These are phyloP conservation scores for Leishmania aethiopica DNA, from an alignment of 208 protist genomes.

Conservation along the genomic window DNA sequence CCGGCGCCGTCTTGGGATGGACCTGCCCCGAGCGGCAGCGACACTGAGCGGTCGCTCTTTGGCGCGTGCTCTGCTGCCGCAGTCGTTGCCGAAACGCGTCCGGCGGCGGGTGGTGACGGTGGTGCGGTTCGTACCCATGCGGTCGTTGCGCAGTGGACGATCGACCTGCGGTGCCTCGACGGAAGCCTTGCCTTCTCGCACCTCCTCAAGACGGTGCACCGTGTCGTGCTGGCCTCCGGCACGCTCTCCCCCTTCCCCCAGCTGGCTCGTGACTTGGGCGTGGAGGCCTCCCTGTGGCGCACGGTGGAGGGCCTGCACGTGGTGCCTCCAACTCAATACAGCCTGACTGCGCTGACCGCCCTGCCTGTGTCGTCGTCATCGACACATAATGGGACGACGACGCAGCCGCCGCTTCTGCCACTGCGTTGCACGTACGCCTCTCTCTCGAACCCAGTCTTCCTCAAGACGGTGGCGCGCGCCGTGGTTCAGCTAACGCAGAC, in stretches of 20 bases:
- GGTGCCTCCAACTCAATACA: slow-evolving; percentile 41
- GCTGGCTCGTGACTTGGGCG: slow-evolving; percentile 75
- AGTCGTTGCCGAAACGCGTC: neutral
- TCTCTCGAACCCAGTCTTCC: slow-evolving; percentile 44
- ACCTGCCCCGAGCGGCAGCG: neutral
- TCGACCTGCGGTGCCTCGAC: slow-evolving; percentile 72
- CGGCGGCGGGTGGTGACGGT: neutral
- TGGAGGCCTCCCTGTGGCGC: slow-evolving; percentile 30
- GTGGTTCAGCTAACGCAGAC: slow-evolving; percentile 51
- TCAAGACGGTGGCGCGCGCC: slow-evolving; percentile 41
- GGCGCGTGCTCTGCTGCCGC: slow-evolving; percentile 5
- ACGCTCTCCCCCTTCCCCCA: slow-evolving; percentile 93
- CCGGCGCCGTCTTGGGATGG: neutral
- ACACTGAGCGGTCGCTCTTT: neutral
- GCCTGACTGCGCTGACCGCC: slow-evolving; percentile 38
- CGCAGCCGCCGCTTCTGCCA: slow-evolving; percentile 3
- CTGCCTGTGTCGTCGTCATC: neutral
- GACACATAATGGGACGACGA: neutral
- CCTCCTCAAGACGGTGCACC: slow-evolving; percentile 50
- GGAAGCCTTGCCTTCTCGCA: slow-evolving; percentile 75
- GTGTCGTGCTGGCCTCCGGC: slow-evolving; percentile 94
- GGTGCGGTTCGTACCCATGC: neutral
- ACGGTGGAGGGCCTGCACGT: slow-evolving; percentile 54
- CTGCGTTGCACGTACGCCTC: slow-evolving; percentile 70
- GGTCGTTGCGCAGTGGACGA: neutral